Evolutionary conservation across 768 basidiomycete genomes (phyloP).

Genomic region (Mycena latifolia): DNA sequence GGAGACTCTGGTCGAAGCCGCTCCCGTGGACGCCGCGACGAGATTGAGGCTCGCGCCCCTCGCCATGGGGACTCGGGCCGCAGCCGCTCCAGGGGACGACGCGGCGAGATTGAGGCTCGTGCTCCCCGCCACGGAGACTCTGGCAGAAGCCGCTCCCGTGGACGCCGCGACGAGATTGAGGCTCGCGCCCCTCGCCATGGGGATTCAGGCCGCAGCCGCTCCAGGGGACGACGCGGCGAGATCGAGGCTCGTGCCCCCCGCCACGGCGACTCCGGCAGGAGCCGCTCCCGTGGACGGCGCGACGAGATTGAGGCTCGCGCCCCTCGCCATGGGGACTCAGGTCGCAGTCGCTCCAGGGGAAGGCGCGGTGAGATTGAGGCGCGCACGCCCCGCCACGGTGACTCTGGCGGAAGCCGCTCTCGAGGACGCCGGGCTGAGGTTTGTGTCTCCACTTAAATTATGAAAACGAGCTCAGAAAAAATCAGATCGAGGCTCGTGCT

Average conservation of each 20-base stretch:
- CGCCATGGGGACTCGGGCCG: background rate
- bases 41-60: background rate
- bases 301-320: background rate
- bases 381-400: constrained; percentile 21
- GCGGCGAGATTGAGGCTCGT: constrained; percentile 17
- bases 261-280: constrained; percentile 13
- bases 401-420: background rate
- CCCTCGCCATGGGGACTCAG: constrained; percentile 18
- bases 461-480: too few relatives aligned
- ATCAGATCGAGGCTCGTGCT: constrained; percentile 6
- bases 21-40: constrained; percentile 16
- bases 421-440: constrained; percentile 11
- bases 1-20: constrained; percentile 21
- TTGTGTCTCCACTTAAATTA: background rate
- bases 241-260: constrained; percentile 13
- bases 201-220: background rate
- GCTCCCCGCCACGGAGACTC: constrained; percentile 22
- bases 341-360: background rate
- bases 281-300: background rate
- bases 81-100: constrained; percentile 11
- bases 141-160: constrained; percentile 6
- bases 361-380: constrained; percentile 2
- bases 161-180: constrained; percentile 5
- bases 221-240: background rate
- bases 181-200: background rate